Percentiles rank a stretch among this genome's conserved stretches.
Conservation (phyloP, 116 monocot species). For the Dioscorea cayenensis region DNA sequence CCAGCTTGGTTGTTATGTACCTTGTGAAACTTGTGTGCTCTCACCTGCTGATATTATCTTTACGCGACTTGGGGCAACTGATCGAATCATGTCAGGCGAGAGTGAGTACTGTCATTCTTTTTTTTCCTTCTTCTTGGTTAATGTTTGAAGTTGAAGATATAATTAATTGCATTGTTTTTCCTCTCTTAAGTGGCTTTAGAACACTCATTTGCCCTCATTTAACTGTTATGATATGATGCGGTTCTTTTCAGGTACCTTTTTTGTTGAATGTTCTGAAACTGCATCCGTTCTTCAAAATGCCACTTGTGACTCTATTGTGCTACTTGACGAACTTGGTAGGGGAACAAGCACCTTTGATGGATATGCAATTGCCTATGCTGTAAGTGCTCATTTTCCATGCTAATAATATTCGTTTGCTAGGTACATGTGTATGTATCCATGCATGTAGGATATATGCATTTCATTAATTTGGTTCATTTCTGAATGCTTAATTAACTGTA, state of each 20-base stretch:
- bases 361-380: constrained; percentile 99
- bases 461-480: too few species aligned
- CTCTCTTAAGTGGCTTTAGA: too few species aligned
- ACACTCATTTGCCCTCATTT: too few species aligned
- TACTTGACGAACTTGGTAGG: constrained; percentile 96
- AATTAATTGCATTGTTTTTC: too few species aligned
- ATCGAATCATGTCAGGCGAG: constrained; percentile 97
- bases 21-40: constrained; percentile 65
- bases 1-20: constrained; percentile 94
- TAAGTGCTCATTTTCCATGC: constrained; percentile 22
- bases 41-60: constrained; percentile 88
- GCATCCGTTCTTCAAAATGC: constrained; percentile 80
- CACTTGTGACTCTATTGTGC: constrained; percentile 80
- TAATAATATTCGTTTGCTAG: too few species aligned
- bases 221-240: background rate
- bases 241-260: constrained; percentile 74
- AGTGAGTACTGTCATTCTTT: constrained; percentile 32
- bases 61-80: constrained; percentile 91
- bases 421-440: too few species aligned
- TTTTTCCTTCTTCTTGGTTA: too few species aligned
- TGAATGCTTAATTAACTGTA: too few species aligned
- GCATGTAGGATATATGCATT: too few species aligned
- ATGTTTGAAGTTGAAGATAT: too few species aligned
- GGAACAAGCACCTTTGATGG: constrained; percentile 99
- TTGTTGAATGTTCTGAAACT: constrained; percentile 91